Base-by-base conservation (phyloP, 306 rosid species). In the Geum urbanum region DNA sequence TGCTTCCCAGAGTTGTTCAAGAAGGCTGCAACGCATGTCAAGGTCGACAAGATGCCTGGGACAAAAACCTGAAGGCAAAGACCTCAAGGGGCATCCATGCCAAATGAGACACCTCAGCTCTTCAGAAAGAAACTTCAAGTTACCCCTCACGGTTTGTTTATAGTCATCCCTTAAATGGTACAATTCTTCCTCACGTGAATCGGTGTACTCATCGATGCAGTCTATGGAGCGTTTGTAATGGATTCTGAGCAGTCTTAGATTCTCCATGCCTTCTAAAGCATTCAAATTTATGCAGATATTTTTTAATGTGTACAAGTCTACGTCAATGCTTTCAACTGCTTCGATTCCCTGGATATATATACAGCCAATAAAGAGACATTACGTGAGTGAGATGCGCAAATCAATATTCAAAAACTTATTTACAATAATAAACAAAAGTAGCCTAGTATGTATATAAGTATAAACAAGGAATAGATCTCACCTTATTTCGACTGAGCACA, bases 161-260 rank as follows among this genome's bases (percentile, higher is more conserved):
- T 37, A 55, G 37, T 55, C 60, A 19, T 55, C 15, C 4, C 4
- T 55, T 5, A 5, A 37, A 55, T 20, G 15, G 60, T 11, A 5
- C 0, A 49, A 66, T 50, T 15, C 57, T 15, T 4, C 8, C 13
- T 13, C 2, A n/a, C n/a, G n/a, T 16, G 43, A 40, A 58, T 14
- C 35, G 8, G 20, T 5, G 20, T 55, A 55, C 20, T 27, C 32
- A 27, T 55, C 37, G 9, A 55, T 19, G 8, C 14, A 12, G 13
- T 70, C 39, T 48, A 19, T 70, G 12, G 39, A 48, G 0, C 56
- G n/a, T 0, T 37, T 40, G 2, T 0, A 18, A 0, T 8, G 3
- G 47, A 72, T n/a, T 55, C 62, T 66, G 6, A 81, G 78, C 37
- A 74, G 45, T 52, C 61, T 75, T 51, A 81, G 63, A 13, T 75